Conservation (phyloP, 2,329 filamentous ascomycete genomes). For the Stagonosporopsis vannaccii region DNA sequence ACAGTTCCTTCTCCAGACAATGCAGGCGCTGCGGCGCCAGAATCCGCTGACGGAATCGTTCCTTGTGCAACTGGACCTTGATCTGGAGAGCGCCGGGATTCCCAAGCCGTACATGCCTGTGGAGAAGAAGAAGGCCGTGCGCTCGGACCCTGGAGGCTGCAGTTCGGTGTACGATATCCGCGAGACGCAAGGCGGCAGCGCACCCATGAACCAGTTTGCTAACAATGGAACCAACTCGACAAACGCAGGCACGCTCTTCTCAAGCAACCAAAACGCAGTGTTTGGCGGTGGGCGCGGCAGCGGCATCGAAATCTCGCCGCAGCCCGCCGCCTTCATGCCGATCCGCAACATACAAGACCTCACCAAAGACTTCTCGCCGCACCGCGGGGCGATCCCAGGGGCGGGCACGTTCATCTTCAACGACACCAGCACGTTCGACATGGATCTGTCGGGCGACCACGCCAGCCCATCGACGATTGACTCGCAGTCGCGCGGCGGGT, state of each 20-base stretch:
- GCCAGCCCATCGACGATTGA: slow-evolving; percentile 45
- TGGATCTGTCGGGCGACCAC: slow-evolving; percentile 48
- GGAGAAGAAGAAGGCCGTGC: slow-evolving; percentile 14
- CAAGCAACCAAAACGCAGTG: slow-evolving; percentile 21
- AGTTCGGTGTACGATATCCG: slow-evolving; percentile 45
- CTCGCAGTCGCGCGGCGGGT: slow-evolving; percentile 41
- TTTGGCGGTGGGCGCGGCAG: slow-evolving; percentile 36
- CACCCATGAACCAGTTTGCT: slow-evolving; percentile 38
- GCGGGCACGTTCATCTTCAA: slow-evolving; percentile 22
- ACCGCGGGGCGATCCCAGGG: slow-evolving; percentile 3
- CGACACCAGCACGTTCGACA: slow-evolving; percentile 36
- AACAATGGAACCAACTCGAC: slow-evolving; percentile 18
- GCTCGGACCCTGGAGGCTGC: slow-evolving; percentile 40
- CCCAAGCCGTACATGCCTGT: slow-evolving; percentile 57
- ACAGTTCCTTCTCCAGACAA: slow-evolving; percentile 88
- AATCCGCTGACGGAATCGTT: slow-evolving; percentile 96
- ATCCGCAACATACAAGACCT: slow-evolving; percentile 15
- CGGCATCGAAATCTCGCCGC: slow-evolving; percentile 34
- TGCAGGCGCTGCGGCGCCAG: slow-evolving; percentile 85
- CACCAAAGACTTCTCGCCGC: slow-evolving; percentile 1
- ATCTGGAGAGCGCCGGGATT: slow-evolving; percentile 77
- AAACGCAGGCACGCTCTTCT: not conserved
- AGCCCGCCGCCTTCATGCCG: slow-evolving; percentile 22
- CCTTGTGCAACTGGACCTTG: slow-evolving; percentile 89
- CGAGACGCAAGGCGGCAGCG: slow-evolving; percentile 40